Evolutionary conservation across 2,329 filamentous ascomycete genomes (phyloP).

Genomic region (Calonectria henricotiae): DNA sequence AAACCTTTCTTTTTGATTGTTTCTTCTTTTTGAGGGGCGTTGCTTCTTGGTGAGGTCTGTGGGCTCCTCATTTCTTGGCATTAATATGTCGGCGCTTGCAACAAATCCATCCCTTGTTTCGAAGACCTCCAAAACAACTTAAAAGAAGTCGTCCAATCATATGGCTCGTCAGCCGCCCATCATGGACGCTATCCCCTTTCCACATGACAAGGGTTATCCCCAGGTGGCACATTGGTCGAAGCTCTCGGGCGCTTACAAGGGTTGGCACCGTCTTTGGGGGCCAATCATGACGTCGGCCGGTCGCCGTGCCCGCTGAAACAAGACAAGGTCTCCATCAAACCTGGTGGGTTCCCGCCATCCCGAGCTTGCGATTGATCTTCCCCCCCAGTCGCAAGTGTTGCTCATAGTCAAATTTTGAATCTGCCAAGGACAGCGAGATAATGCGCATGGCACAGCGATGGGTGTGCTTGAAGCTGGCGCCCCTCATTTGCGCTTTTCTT

Average conservation of each 20-base stretch:
- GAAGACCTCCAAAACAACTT: conserved; percentile 12
- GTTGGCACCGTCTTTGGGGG: conserved; percentile 35
- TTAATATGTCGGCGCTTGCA: conserved; percentile 35
- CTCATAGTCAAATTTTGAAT: background rate
- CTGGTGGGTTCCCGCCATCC: conserved; percentile 20
- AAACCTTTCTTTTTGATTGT: background rate
- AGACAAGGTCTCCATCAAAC: conserved; percentile 27
- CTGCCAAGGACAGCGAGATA: conserved; percentile 19
- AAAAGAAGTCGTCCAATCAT: conserved; percentile 22
- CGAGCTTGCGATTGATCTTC: conserved; percentile 24
- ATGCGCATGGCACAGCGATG: conserved; percentile 15
- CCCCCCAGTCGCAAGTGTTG: conserved; percentile 20
- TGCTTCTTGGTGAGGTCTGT: conserved; percentile 7
- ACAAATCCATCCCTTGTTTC: conserved; percentile 18
- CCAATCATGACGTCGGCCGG: conserved; percentile 46
- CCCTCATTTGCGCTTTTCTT: background rate
- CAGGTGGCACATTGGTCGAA: conserved; percentile 44
- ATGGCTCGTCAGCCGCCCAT: conserved; percentile 25
- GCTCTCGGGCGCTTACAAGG: conserved; percentile 52
- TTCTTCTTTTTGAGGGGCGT: conserved; percentile 25
- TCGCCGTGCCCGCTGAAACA: conserved; percentile 37
- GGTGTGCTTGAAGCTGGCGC: background rate
- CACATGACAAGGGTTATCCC: conserved; percentile 35
- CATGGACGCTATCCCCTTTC: conserved; percentile 17
- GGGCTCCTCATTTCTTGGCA: conserved; percentile 34